phyloP scores from a whole-genome alignment of 129 eudicot genomes.

The Logfia minima region DNA sequence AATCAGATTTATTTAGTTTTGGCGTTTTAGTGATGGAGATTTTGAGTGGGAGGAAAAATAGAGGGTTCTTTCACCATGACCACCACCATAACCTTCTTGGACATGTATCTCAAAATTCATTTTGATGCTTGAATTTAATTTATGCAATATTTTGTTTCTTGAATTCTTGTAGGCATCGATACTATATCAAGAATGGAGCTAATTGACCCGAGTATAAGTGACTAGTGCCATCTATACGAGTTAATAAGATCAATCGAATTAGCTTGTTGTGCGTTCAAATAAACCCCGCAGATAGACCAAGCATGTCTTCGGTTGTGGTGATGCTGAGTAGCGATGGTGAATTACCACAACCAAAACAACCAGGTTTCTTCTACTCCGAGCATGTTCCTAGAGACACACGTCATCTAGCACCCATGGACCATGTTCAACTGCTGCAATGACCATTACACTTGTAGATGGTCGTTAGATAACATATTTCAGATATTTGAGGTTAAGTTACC shows the following conservation, averaged over 20 bases:
- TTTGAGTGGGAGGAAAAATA: slow-evolving; percentile 42
- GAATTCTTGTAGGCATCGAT: slow-evolving; percentile 45
- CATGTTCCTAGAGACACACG: slow-evolving; percentile 32
- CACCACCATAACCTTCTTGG: slow-evolving; percentile 55
- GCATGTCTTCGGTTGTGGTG: slow-evolving; percentile 44
- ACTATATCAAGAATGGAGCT: slow-evolving; percentile 46
- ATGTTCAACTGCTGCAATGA: slow-evolving; percentile 21
- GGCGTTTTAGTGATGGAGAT: slow-evolving; percentile 50
- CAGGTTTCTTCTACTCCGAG: slow-evolving; percentile 49
- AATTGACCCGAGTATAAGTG: slow-evolving; percentile 26
- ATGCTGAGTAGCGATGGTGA: slow-evolving; percentile 41
- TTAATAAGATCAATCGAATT: slow-evolving; percentile 45
- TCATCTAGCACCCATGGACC: slow-evolving; percentile 30
- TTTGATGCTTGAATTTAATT: neutral
- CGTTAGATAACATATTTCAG: slow-evolving; percentile 9
- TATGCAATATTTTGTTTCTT: neutral
- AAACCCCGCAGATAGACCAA: slow-evolving; percentile 49
- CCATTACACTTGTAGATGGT: slow-evolving; percentile 34
- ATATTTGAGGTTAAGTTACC: neutral
- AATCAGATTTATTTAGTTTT: slow-evolving; percentile 43
- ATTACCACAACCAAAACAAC: slow-evolving; percentile 44
- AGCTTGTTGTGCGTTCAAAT: slow-evolving; percentile 53
- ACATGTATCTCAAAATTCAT: slow-evolving; percentile 22
- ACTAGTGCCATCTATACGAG: slow-evolving; percentile 32
- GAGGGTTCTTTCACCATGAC: slow-evolving; percentile 46